Evolutionary conservation across 805 yeast species (phyloP), one percentile per base, ranked within the genome.

Genomic region (Metschnikowia colocasiae): DNA sequence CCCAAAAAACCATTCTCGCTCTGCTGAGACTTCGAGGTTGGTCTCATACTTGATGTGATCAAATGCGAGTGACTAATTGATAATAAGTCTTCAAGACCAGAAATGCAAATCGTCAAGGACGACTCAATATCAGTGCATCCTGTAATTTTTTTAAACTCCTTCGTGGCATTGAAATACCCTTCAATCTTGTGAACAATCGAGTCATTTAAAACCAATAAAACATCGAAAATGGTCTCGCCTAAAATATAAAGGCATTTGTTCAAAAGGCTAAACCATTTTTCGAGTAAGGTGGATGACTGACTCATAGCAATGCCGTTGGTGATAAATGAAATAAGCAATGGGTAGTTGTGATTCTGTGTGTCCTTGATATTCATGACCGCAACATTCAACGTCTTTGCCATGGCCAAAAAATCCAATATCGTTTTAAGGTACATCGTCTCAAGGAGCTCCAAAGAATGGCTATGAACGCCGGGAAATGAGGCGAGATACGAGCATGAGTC

Each of bases 81-180:
- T 31, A 89, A 60, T 9, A 89, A 63, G 43, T 82, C 85, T 57
- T 88, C 91, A 20, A 88, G 59, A 0, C 92, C 91, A 12, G 75
- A 75, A 60, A 42, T 79, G 59, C 51, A 80, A 63, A 29, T 81
- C 64, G 49, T 76, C 66, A 59, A 73, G 65, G 62, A 63, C 1
- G 71, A 59, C 9, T 77, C 80, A 5, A 78, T 73, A 43, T 69
- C 67, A 10, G 54, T 51, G 9, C 56, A 47, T 2, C 51, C 52
- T 13, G 50, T 49, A 18, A 56, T 45, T 2, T 47, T 40, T 8
- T 53, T 48, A 34, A 56, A 57, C 0, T 31, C 43, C 23, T 59
- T 56, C 8, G 71, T 52, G 7, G 51, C 52, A 1, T 54, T 49
- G 50, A 76, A 75, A 8, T 64, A 60, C 1, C 31, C 45, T 3